Base-by-base conservation (phyloP, 2,329 filamentous ascomycete species). In the Aspergillus sergii region DNA sequence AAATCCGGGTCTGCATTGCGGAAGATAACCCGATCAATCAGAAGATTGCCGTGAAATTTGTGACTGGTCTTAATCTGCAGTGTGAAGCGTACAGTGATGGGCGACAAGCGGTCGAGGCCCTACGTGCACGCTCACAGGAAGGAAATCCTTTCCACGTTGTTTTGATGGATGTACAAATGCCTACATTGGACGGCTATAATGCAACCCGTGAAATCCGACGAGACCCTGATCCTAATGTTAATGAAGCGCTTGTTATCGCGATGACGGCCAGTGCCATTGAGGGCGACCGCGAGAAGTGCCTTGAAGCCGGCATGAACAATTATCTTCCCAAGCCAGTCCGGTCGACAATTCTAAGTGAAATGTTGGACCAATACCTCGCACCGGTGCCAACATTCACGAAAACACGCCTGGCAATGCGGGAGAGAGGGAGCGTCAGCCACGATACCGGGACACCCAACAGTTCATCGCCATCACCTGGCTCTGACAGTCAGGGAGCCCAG, bases 251-350 rank as follows among this genome's bases (percentile, higher is more conserved):
- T n/a, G 91, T 98, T 56, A 97, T 98, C 70, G 94, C 94, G 60
- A 97, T 98, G 94, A 98, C 94, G 1, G 94, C 94, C 1, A 94
- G 90, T 30, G 94, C 94, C 3, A 98, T 98, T 65, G 91, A 95
- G 75, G 94, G 94, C 21, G 94, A 98, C 75, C 86, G 94, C 55
- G 94, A 98, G 76, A 97, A 96, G 79, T 97, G 94, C 70, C 82
- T 97, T n/a, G 92, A 93, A 57, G 92, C 93, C 1, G 94, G 94
- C 51, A 98, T 98, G 94, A 97, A 97, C 77, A 95, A 97, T 73
- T 98, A 97, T 72, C 86, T 97, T 1, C 93, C 94, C 19, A 98
- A 98, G 76, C 94, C 94, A 1, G 94, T 98, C n/a, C 87, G 93
- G 64, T 92, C 91, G 4, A 91, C 94, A 54, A 89, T 96, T 46